phyloP scores from a whole-genome alignment of 169 alveolate species.

The Plasmodium gaboni region DNA sequence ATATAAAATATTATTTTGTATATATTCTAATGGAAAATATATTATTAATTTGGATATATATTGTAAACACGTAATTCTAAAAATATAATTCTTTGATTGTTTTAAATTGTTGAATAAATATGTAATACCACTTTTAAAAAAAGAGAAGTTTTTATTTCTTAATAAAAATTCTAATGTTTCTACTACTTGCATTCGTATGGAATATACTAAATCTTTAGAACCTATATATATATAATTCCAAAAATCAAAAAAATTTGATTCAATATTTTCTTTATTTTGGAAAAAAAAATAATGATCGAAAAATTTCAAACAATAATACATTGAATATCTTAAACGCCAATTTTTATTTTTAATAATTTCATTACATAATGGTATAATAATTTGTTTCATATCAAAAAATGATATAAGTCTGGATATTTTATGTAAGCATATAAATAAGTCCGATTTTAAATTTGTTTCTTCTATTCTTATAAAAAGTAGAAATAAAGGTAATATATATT shows the following conservation, averaged over 20 bases:
- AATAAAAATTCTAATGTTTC: conserved; percentile 70
- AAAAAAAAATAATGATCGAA: conserved; percentile 74
- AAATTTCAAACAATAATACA: conserved; percentile 66
- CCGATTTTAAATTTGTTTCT: conserved; percentile 70
- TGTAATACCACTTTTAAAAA: conserved; percentile 68
- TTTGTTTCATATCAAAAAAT: conserved; percentile 77
- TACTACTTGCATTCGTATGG: conserved; percentile 46
- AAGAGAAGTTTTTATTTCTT: conserved; percentile 28
- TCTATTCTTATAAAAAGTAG: conserved; percentile 67
- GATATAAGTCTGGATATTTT: conserved; percentile 74
- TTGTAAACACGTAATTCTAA: conserved; percentile 71
- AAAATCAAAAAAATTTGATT: conserved; percentile 49
- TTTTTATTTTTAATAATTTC: conserved; percentile 73
- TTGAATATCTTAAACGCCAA: conserved; percentile 67
- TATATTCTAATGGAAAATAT: conserved; percentile 57
- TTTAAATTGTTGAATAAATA: conserved; percentile 54
- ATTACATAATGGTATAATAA: conserved; percentile 65
- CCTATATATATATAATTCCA: conserved; percentile 68
- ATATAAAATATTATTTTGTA: conserved; percentile 34
- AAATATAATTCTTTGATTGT: conserved; percentile 51
- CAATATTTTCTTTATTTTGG: conserved; percentile 62
- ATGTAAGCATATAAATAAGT: conserved; percentile 57
- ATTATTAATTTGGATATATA: conserved; percentile 57
- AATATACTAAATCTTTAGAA: conserved; percentile 59
- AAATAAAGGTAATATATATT: conserved; percentile 69